Evolutionary conservation across 768 basidiomycete species (phyloP), one percentile per base, ranked within the genome.

Genomic region (Cubamyces lactineus): DNA sequence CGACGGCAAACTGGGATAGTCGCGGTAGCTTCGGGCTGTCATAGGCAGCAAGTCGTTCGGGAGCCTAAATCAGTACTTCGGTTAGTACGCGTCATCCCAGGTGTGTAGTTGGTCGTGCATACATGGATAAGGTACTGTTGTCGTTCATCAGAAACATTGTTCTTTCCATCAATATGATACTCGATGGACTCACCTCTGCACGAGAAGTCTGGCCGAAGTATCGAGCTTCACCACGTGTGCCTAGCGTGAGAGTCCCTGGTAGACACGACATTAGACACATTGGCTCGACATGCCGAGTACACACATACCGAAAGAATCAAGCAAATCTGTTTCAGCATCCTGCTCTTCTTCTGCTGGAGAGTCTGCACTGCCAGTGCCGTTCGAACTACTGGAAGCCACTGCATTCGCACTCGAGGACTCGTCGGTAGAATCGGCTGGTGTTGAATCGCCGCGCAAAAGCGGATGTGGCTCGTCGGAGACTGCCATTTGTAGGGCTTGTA

Each of bases 151-250:
- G 11, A 26, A 49, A 21, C 16, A 60, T 26, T 50, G n/a, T 7
- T 54, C 42, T 34, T 3, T 48, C 17, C 1, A 41, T 9, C 12
- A 4, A 21, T 19, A 24, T 28, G 43, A 34, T 17, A 7, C 13
- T 13, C 1, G 0, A 34, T 34, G 5, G 1, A 51, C 82, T 53
- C 63, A 88, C 88, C 79, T 91, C 88, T 26, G 86, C 79, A 40
- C 87, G 82, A 4, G 89, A 85, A 0, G 87, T 90, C 57, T 80
- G 79, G 19, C 89, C 87, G 59, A 86, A 77, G 68, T 85, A 88
- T 41, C 73, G 79, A 0, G 81, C 79, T 64, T 84, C 83, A 0
- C 85, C 85, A 55, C 80, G 72, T 26, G 78, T 71, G 13, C 81
- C 84, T 26, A 88, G 76, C 6, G 80, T 81, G 56, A 89, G 74